phyloP scores from a whole-genome alignment of 2,329 filamentous ascomycete species.

The Thyridium curvatum region DNA sequence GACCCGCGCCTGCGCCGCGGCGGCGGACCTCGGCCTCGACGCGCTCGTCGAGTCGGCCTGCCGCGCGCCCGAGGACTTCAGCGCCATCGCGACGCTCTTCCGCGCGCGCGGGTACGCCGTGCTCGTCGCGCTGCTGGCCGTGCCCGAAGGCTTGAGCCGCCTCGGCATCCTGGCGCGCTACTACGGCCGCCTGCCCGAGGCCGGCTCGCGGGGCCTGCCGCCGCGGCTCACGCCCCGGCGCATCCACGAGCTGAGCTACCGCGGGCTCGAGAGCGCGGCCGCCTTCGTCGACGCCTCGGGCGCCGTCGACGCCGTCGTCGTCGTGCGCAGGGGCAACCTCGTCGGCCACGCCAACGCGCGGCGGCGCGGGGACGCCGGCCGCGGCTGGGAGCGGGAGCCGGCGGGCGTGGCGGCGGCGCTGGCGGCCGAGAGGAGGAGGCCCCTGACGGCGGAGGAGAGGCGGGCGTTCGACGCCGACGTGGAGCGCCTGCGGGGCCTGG shows the following conservation, averaged over 20 bases:
- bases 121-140: constrained; percentile 33
- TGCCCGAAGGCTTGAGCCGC: constrained; percentile 31
- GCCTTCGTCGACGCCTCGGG: constrained; percentile 24
- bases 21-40: constrained; percentile 21
- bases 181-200: constrained; percentile 26
- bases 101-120: constrained; percentile 26
- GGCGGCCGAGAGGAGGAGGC: constrained; percentile 9
- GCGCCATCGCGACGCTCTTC: constrained; percentile 25
- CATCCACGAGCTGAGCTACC: constrained; percentile 40
- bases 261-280: constrained; percentile 28
- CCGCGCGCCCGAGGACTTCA: constrained; percentile 34
- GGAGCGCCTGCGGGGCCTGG: constrained; percentile 4
- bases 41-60: constrained; percentile 39
- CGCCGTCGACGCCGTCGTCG: constrained; percentile 26
- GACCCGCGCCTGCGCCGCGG: constrained; percentile 28
- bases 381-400: not conserved
- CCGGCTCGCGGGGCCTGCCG: constrained; percentile 25
- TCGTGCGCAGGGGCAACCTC: constrained; percentile 29
- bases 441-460: constrained; percentile 6
- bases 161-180: constrained; percentile 35
- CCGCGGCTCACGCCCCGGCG: constrained; percentile 32
- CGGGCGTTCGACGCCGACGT: constrained; percentile 21
- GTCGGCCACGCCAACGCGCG: constrained; percentile 20
- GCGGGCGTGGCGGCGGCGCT: constrained; percentile 7
- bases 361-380: not conserved